Evolutionary conservation across 805 yeast species (phyloP).

Genomic region (Candida tibetensis): DNA sequence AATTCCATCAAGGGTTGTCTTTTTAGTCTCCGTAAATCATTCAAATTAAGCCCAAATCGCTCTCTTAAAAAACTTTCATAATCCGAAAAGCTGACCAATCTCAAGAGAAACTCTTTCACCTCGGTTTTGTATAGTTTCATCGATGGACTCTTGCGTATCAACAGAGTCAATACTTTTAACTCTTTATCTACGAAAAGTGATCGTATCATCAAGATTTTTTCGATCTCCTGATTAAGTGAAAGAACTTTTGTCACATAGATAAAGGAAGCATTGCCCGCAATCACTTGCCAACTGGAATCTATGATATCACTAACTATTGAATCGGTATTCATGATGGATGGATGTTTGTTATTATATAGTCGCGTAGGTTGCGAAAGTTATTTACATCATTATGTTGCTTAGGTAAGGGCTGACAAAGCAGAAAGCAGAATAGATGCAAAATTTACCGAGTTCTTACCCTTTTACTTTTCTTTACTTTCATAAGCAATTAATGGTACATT

Average conservation of each 20-base stretch:
- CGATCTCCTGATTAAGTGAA: constrained; percentile 21
- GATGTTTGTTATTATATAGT: neutral
- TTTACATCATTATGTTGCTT: no score
- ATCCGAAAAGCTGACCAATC: constrained; percentile 17
- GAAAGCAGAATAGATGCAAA: no score
- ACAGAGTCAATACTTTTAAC: constrained; percentile 9
- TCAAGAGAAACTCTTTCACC: constrained; percentile 22
- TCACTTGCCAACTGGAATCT: constrained; percentile 9
- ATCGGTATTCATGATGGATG: constrained; percentile 1
- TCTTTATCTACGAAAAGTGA: constrained; percentile 16
- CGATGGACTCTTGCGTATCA: constrained; percentile 10
- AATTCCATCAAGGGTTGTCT: neutral
- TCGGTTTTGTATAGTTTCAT: constrained; percentile 20
- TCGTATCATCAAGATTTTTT: constrained; percentile 14
- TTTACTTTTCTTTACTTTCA: no score
- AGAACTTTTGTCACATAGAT: constrained; percentile 23
- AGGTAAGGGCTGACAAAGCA: neutral
- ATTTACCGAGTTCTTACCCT: no score
- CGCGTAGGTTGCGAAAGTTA: neutral
- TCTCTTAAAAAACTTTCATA: constrained; percentile 21
- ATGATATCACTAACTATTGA: constrained; percentile 11
- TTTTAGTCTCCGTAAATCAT: constrained; percentile 2
- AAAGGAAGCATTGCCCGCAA: constrained; percentile 1
- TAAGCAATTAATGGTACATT: no score
- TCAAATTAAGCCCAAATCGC: constrained; percentile 10